Evolutionary conservation across 1,139 yeast genomes (phyloP).

Genomic region (Groenewaldozyma sp.): DNA sequence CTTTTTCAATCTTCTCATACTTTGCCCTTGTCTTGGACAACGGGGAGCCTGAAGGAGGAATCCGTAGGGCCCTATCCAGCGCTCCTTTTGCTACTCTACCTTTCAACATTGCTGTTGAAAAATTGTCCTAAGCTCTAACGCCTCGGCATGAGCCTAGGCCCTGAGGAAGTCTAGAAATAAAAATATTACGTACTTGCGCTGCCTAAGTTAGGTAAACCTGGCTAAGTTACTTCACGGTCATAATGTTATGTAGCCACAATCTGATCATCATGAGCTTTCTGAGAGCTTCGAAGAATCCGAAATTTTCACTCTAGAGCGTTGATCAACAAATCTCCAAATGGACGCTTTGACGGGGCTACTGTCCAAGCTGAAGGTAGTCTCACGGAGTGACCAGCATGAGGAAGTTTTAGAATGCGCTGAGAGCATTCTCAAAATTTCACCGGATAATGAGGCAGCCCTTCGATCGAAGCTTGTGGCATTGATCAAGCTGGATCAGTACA

Average conservation of each 20-base stretch:
- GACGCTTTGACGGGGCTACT: constrained; percentile 28
- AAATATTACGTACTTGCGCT: too few species aligned
- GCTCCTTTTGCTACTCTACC: too few species aligned
- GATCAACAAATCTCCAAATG: constrained; percentile 5
- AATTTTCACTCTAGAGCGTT: constrained; percentile 1
- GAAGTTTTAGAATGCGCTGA: constrained; percentile 39
- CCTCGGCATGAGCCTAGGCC: too few species aligned
- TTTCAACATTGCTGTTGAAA: too few species aligned
- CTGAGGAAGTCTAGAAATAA: too few species aligned
- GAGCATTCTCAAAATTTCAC: constrained; percentile 34
- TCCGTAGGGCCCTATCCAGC: background rate
- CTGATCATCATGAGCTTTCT: too few species aligned
- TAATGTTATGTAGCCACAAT: too few species aligned
- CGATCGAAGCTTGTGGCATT: constrained; percentile 58
- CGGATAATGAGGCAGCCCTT: constrained; percentile 44
- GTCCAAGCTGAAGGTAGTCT: constrained; percentile 38
- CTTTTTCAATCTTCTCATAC: constrained; percentile 1
- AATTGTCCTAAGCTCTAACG: too few species aligned
- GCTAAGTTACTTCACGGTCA: too few species aligned
- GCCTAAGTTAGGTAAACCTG: too few species aligned
- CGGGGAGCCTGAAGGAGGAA: background rate
- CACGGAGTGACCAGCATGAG: constrained; percentile 39
- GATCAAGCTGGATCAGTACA: constrained; percentile 63
- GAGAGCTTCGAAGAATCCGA: too few species aligned
- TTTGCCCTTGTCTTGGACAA: constrained; percentile 1